Conservation (phyloP, 2,329 filamentous ascomycete species). For the Helicocarpus griseus region DNA sequence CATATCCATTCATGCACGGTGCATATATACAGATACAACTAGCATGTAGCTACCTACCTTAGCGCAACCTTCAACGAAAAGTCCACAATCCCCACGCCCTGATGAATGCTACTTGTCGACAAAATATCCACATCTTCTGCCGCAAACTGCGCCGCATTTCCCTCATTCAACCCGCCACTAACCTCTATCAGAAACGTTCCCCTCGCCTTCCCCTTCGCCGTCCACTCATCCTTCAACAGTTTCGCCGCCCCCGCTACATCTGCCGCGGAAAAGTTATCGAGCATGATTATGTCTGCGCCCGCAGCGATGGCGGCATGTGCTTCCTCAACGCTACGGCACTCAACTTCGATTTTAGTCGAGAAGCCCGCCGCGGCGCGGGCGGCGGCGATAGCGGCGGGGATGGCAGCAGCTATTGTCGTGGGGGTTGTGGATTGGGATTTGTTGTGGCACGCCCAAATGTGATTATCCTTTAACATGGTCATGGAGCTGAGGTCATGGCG, state of each 20-base stretch:
- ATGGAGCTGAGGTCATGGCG: conserved; percentile 84
- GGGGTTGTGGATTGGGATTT: conserved; percentile 16
- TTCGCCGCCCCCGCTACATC: conserved; percentile 65
- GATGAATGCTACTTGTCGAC: conserved; percentile 93
- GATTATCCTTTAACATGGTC: conserved; percentile 99
- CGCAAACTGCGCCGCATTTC: conserved; percentile 70
- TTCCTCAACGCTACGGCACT: conserved; percentile 79
- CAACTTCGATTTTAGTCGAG: conserved; percentile 88
- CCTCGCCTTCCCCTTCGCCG: conserved; percentile 51
- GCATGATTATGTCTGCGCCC: conserved; percentile 91
- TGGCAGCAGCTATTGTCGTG: conserved; percentile 46
- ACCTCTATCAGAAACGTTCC: conserved; percentile 77
- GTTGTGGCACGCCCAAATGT: conserved; percentile 75
- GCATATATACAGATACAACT: too few relatives aligned
- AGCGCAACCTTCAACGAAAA: conserved; percentile 80
- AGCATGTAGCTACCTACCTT: conserved; percentile 14
- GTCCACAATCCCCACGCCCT: conserved; percentile 87
- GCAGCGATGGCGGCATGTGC: conserved; percentile 85
- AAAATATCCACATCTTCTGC: conserved; percentile 81
- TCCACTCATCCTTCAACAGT: conserved; percentile 71
- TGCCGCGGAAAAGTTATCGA: conserved; percentile 85
- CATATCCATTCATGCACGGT: too few relatives aligned
- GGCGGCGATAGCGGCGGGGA: conserved; percentile 73
- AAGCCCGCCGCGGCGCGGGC: conserved; percentile 82
- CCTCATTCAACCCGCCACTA: conserved; percentile 75